Base-by-base conservation (phyloP, 1,139 yeast species). In the Taphrina communis region DNA sequence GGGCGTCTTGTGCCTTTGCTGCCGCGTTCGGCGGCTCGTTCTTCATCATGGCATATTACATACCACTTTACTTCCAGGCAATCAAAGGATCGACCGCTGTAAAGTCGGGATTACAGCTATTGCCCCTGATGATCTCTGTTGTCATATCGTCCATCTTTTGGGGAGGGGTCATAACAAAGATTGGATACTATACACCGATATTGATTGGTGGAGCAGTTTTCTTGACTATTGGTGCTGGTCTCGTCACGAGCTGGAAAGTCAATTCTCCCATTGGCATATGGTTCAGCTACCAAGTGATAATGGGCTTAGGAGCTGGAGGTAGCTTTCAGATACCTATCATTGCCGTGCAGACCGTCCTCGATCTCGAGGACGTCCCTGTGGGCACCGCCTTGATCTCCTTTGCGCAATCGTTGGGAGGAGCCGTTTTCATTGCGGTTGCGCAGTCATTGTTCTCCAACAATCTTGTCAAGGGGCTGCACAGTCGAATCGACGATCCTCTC, bases 1-100 rank as follows among this genome's bases (percentile, higher is more conserved):
- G 80, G 60, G 78, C 82, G 6, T 82, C 86, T 0, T 75, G 80
- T 53, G 17, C 80, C 8, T 73, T 80, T 58, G 80, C 82, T 9
- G 76, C 80, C 60, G 78, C 82, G 70, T 75, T 79, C 53, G 84
- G 81, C 72, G 83, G 79, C 6, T 79, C 80, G 59, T 85, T 85
- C 75, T 80, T 86, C 80, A 75, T 81, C 12, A 71, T 76, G 31
- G 74, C 81, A 25, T 80, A 83, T n/a, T 86, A 82, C 73, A 75
- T 85, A 57, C 81, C 88, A 2, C 79, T 86, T n/a, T 86, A 84
- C 74, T 86, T 85, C 75, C 89, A 86, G 76, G 84, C 85, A 25
- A 80, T 83, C 42, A 79, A 78, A 70, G 77, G 79, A 68, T 81
- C 81, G 25, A 72, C 79, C 25, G 83, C 90, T 0, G 82, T 84